These are phyloP conservation scores for Fusarium sterilihyphosum DNA, from an alignment of 2,329 filamentous ascomycete genomes.

Conservation along the genomic window DNA sequence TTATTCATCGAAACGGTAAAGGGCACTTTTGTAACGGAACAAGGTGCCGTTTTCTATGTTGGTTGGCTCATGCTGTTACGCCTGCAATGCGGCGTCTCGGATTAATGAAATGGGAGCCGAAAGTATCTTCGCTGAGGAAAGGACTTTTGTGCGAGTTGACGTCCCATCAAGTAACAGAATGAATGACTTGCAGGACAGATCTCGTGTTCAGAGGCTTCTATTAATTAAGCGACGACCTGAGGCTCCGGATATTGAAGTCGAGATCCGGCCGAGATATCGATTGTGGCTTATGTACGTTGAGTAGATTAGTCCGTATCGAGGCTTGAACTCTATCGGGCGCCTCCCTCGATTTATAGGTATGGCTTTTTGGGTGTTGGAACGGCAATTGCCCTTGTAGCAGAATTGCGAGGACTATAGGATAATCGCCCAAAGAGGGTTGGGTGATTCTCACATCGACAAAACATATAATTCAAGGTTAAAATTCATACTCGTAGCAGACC, in stretches of 20 bases:
- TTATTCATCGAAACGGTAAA: conserved; percentile 4
- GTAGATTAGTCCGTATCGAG: background rate
- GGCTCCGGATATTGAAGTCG: conserved; percentile 28
- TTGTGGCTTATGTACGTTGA: conserved; percentile 32
- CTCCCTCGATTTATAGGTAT: conserved; percentile 5
- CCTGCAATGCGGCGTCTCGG: conserved; percentile 12
- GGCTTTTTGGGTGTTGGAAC: background rate
- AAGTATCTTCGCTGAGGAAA: background rate
- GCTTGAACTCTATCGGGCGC: conserved; percentile 23
- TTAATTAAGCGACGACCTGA: background rate
- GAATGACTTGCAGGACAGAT: conserved; percentile 32
- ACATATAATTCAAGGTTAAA: conserved; percentile 14
- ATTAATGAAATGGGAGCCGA: conserved; percentile 10
- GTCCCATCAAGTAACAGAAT: background rate
- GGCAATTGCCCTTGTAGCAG: conserved; percentile 6
- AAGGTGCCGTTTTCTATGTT: conserved; percentile 6
- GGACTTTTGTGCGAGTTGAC: conserved; percentile 19
- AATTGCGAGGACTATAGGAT: background rate
- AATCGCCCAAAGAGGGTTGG: background rate
- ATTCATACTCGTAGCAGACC: background rate
- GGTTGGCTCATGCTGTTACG: background rate
- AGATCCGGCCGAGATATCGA: conserved; percentile 35
- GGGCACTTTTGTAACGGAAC: conserved; percentile 23
- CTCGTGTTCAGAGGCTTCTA: background rate
- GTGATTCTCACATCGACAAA: background rate